Evolutionary conservation across 495 filamentous ascomycete species (phyloP).

Genomic region (Xylaria castorea): DNA sequence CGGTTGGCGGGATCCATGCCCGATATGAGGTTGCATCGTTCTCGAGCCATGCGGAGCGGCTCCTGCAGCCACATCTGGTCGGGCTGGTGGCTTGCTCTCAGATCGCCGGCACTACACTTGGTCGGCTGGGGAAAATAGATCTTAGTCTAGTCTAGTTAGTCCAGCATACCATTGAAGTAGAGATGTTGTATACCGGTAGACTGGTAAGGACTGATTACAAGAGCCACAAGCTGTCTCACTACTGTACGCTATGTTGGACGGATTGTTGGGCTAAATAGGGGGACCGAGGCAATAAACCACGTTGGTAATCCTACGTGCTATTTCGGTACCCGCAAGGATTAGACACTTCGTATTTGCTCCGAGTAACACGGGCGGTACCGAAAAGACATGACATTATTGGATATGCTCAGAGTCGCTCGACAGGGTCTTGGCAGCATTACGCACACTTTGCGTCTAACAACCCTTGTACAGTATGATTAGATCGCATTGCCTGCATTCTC

Average conservation of each 20-base stretch:
- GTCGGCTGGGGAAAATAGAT: not conserved
- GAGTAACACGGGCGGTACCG: conserved; percentile 25
- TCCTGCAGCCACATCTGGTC: conserved; percentile 32
- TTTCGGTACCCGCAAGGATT: conserved; percentile 26
- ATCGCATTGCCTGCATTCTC: not conserved
- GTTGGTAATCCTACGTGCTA: conserved; percentile 25
- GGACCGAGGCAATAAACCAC: not conserved
- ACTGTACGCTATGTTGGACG: not conserved
- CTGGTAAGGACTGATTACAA: not conserved
- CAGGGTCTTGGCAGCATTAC: conserved; percentile 20
- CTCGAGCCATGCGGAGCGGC: conserved; percentile 28
- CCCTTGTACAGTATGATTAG: conserved; percentile 20
- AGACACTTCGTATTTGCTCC: conserved; percentile 25
- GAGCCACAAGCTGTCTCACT: conserved; percentile 6
- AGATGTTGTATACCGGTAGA: conserved; percentile 10
- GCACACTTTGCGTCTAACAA: conserved; percentile 11
- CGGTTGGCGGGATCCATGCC: conserved; percentile 18
- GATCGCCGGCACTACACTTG: conserved; percentile 24
- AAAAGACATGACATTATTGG: conserved; percentile 24
- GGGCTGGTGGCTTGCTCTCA: conserved; percentile 29
- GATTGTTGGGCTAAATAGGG: conserved; percentile 11
- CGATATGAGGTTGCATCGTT: conserved; percentile 29
- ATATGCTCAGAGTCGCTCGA: conserved; percentile 14
- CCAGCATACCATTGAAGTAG: not conserved
- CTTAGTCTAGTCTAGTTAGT: conserved; percentile 4